Percentiles rank a stretch among this genome's conserved stretches.
These are phyloP conservation scores for Talaromyces borbonicus DNA, from an alignment of 495 filamentous ascomycete species.

Conservation along the genomic window DNA sequence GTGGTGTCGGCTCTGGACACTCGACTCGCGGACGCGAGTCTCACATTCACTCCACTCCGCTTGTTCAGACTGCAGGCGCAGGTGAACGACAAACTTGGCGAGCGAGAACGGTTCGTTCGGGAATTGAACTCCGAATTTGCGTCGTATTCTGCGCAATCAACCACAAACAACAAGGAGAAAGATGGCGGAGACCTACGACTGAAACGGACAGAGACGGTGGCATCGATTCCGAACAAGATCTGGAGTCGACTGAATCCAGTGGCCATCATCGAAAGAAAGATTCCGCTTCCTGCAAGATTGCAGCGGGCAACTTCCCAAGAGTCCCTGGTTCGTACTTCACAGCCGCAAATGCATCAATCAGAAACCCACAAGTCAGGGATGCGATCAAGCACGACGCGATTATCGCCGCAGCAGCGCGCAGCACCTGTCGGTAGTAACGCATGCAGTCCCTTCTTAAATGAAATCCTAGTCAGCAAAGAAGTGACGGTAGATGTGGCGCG, in stretches of 20 bases:
- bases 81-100: constrained; percentile 36
- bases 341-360: background rate
- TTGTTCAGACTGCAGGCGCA: constrained; percentile 51
- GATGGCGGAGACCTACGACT: background rate
- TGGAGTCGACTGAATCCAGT: background rate
- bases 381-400: background rate
- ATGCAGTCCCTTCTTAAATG: constrained; percentile 26
- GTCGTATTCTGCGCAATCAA: constrained; percentile 8
- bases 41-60: constrained; percentile 40
- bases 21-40: constrained; percentile 25
- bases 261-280: background rate
- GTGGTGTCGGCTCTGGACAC: constrained; percentile 44
- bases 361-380: background rate
- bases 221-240: background rate
- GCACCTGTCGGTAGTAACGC: background rate
- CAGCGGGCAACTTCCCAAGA: constrained; percentile 19
- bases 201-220: background rate
- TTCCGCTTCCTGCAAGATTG: background rate
- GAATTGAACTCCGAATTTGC: constrained; percentile 40
- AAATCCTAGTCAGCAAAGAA: constrained; percentile 44
- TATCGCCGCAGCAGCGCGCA: background rate
- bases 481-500: constrained; percentile 40
- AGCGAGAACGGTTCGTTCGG: constrained; percentile 41
- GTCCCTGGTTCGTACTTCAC: constrained; percentile 12
- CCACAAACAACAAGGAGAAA: constrained; percentile 8